A percentile compares a stretch with the other conserved stretches of the same genome.
phyloP scores from a whole-genome alignment of 2,329 filamentous ascomycete genomes.

The Fusarium kyushuense region DNA sequence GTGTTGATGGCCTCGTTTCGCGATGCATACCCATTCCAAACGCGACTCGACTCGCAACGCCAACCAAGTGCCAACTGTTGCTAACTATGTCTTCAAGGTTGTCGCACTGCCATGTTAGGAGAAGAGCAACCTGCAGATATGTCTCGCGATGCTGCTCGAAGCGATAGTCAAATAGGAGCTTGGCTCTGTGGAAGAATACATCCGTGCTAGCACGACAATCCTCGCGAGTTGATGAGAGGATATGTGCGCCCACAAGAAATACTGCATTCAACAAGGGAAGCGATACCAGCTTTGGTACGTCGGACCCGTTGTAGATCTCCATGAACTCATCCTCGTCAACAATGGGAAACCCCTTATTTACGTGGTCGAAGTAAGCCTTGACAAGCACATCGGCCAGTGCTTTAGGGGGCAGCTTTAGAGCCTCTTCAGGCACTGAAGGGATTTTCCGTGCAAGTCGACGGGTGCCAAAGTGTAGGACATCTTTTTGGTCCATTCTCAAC shows the following conservation, averaged over 20 bases:
- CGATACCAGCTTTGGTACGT: slow-evolving; percentile 58
- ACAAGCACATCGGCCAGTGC: slow-evolving; percentile 62
- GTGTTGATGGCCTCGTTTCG: slow-evolving; percentile 48
- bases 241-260: slow-evolving; percentile 64
- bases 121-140: slow-evolving; percentile 65
- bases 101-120: slow-evolving; percentile 68
- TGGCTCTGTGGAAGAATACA: slow-evolving; percentile 64
- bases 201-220: slow-evolving; percentile 57
- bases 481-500: slow-evolving; percentile 41
- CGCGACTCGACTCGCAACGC: slow-evolving; percentile 63
- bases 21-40: slow-evolving; percentile 66
- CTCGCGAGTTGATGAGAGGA: slow-evolving; percentile 55
- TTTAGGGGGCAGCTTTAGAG: slow-evolving; percentile 62
- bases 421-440: slow-evolving; percentile 58
- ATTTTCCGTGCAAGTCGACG: slow-evolving; percentile 54
- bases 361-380: slow-evolving; percentile 62
- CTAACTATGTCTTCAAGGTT: slow-evolving; percentile 66
- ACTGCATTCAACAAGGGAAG: slow-evolving; percentile 64
- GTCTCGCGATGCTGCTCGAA: slow-evolving; percentile 66
- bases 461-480: slow-evolving; percentile 53
- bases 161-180: slow-evolving; percentile 64
- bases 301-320: slow-evolving; percentile 60
- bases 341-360: slow-evolving; percentile 65
- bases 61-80: slow-evolving; percentile 66
- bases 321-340: slow-evolving; percentile 65